A percentile compares a stretch with the other conserved stretches of the same genome.
These are phyloP conservation scores for Tetrahymena thermophila DNA, from an alignment of 73 alveolate genomes.

Conservation along the genomic window DNA sequence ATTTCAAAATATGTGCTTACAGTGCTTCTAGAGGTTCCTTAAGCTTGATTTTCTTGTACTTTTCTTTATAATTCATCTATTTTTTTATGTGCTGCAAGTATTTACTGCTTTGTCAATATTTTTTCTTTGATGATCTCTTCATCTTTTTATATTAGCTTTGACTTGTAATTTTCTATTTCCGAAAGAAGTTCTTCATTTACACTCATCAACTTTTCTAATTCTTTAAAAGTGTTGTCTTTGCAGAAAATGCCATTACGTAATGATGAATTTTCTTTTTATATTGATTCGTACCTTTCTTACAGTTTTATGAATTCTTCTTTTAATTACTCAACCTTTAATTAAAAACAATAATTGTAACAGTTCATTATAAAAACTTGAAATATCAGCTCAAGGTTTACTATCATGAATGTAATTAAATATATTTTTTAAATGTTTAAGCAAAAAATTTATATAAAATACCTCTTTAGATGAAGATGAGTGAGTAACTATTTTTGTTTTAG, in stretches of 20 bases:
- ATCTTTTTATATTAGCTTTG: neutral
- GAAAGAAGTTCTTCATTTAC: neutral
- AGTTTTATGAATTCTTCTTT: neutral
- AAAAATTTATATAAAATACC: neutral
- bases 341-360: no score
- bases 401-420: no score
- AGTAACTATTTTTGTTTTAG: neutral
- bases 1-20: neutral
- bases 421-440: no score
- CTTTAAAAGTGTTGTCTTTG: neutral
- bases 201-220: neutral
- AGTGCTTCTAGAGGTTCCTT: neutral
- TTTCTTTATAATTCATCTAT: neutral
- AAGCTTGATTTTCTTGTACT: neutral
- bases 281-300: neutral
- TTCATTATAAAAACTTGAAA: neutral
- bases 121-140: neutral
- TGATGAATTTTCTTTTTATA: neutral
- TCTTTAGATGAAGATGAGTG: neutral
- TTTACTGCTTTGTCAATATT: neutral
- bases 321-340: neutral
- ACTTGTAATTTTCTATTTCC: neutral
- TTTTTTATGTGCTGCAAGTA: neutral
- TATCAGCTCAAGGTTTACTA: no score
- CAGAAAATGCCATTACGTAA: neutral